Conservation (phyloP, 2,329 filamentous ascomycete species). For the Colletotrichum noveboracense region DNA sequence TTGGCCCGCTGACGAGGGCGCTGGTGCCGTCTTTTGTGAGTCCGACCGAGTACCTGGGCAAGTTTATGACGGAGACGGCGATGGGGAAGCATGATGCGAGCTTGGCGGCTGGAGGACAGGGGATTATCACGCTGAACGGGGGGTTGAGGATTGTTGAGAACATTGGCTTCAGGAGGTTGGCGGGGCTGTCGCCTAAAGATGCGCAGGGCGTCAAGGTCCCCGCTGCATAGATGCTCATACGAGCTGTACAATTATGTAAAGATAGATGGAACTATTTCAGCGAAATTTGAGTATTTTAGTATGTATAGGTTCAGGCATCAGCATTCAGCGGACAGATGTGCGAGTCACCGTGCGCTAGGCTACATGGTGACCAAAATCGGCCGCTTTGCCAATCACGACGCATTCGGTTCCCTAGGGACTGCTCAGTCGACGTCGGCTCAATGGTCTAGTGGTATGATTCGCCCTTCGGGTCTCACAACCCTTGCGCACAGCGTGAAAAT, state of each 20-base stretch:
- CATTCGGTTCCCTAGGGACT: background rate
- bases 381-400: background rate
- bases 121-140: constrained; percentile 36
- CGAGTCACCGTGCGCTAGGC: accelerated
- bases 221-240: background rate
- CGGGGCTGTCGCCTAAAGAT: constrained; percentile 25
- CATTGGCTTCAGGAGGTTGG: constrained; percentile 36
- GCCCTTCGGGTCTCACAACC: constrained; percentile 9
- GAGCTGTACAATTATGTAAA: background rate
- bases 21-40: constrained; percentile 32
- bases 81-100: constrained; percentile 41
- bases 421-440: background rate
- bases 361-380: accelerated
- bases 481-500: constrained; percentile 3
- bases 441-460: constrained; percentile 22
- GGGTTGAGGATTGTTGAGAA: constrained; percentile 41
- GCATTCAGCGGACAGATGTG: background rate
- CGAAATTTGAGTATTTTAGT: background rate
- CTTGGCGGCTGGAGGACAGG: constrained; percentile 28
- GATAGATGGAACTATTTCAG: background rate
- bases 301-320: background rate
- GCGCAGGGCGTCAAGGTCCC: background rate
- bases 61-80: constrained; percentile 49
- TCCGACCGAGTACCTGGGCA: constrained; percentile 49
- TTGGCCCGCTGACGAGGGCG: constrained; percentile 31